phyloP scores from a whole-genome alignment of 1,139 yeast genomes.

The Meyerozyma athensensis region DNA sequence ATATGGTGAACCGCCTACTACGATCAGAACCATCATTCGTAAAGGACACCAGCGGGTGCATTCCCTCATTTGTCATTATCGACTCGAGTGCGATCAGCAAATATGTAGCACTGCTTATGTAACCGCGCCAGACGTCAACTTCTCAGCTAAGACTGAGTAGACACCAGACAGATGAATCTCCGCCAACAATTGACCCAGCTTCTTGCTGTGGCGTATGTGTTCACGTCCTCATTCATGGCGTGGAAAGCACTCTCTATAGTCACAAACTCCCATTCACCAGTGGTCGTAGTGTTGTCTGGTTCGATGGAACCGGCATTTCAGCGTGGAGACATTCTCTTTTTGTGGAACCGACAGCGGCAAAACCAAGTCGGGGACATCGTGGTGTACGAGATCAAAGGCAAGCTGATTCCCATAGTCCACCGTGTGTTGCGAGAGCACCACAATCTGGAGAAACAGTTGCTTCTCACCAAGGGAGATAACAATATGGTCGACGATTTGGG shows the following conservation, averaged over 20 bases:
- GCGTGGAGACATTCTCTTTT: conserved; percentile 87
- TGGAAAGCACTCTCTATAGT: conserved; percentile 82
- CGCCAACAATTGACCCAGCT: conserved; percentile 51
- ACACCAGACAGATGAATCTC: conserved; percentile 29
- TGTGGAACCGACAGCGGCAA: conserved; percentile 75
- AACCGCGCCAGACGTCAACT: not conserved
- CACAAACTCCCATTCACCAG: conserved; percentile 85
- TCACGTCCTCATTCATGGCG: conserved; percentile 85
- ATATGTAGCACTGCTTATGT: not conserved
- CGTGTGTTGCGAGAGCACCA: conserved; percentile 85
- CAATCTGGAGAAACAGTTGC: conserved; percentile 53
- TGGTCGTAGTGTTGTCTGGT: conserved; percentile 94
- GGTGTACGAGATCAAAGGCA: conserved; percentile 82
- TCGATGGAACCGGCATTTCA: conserved; percentile 99
- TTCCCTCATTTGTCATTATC: conserved; percentile 1
- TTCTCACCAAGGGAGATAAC: conserved; percentile 95
- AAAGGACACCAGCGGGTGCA: conserved; percentile 32
- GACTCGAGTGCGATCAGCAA: too few species aligned
- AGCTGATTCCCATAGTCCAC: conserved; percentile 91
- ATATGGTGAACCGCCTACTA: conserved; percentile 40
- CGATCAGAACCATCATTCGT: conserved; percentile 37
- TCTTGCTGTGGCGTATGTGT: conserved; percentile 68
- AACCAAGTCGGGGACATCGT: conserved; percentile 91
- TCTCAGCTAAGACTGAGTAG: not conserved
- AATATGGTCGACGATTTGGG: conserved; percentile 89